Evolutionary conservation across 129 eudicot genomes (phyloP), one percentile per base, ranked within the genome.

Genomic region (Flaveria robusta): DNA sequence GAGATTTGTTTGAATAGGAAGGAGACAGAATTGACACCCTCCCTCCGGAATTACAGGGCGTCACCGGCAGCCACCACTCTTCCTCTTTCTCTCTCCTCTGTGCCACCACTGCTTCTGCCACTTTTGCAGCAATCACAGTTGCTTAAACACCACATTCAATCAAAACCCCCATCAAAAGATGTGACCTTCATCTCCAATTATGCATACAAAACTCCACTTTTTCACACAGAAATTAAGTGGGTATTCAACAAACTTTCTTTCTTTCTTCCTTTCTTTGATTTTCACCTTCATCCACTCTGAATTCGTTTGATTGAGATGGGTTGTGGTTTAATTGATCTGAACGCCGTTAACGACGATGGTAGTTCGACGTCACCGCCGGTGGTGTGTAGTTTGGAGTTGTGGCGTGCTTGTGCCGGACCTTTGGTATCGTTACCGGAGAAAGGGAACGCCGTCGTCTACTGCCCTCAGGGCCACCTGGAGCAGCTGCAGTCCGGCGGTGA

Each of bases 331-430:
- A 87, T 93, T 75, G 98, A 93, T 82, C 72, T 93, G 52, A 93
- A 93, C 80, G 79, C 88, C 7, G 90, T 77, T 22, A 64, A 72
- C 68, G 82, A 87, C 26, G 92, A 79, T 24, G 22, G 83, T 24
- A 16, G 83, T 50, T 42, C 89, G 50, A 70, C 88, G 5, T 71
- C 89, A 13, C 81, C 45, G 47, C 72, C 87, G 70, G 80, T 84
- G 56, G 81, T 74, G 64, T 90, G 89, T 71, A 91, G 96, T 72
- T 83, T 95, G 97, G 99, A 95, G 92, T 79, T 95, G 10, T 95
- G 99, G 99, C 99, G 86, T 81, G 97, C 99, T 1, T 95, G 99
- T 82, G 99, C 99, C 0, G 97, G 99, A 9, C 96, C 99, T 26
- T 34, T 87, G 63, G 78, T 85, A 58, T 89, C 89, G 4, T 56